Evolutionary conservation across 129 eudicot genomes (phyloP).

Genomic region (Ambrosia artemisiifolia): DNA sequence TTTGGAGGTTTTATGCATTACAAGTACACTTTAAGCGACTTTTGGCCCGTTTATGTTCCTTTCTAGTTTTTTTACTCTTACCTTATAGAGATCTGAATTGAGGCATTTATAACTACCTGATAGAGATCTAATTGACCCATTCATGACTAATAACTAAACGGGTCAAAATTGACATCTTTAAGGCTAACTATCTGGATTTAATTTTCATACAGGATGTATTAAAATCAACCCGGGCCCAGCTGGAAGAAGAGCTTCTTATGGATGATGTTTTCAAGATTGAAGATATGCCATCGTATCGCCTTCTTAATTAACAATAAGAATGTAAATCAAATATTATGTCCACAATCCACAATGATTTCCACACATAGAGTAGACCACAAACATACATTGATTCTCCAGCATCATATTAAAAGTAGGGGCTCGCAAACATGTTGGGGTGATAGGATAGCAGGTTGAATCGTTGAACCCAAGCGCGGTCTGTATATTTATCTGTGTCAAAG

Average conservation of each 20-base stretch:
- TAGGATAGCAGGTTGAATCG: neutral
- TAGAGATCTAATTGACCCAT: neutral
- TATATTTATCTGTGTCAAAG: neutral
- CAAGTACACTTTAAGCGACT: neutral
- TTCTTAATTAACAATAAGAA: constrained; percentile 44
- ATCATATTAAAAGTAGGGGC: constrained; percentile 8
- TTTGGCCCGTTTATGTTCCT: neutral
- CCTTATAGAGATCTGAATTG: too few species aligned
- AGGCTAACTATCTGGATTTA: neutral
- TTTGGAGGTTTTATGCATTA: neutral
- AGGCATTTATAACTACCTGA: neutral
- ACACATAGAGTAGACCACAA: constrained; percentile 21
- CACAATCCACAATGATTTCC: constrained; percentile 2
- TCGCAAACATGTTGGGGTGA: neutral
- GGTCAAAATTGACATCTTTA: neutral
- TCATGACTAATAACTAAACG: neutral
- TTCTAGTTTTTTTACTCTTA: neutral
- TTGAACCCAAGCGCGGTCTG: neutral
- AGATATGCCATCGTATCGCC: constrained; percentile 85
- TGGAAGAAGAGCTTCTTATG: constrained; percentile 77
- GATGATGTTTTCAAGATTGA: constrained; percentile 70
- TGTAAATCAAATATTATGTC: constrained; percentile 14
- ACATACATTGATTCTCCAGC: constrained; percentile 23
- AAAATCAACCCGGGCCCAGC: constrained; percentile 57
- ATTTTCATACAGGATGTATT: constrained; percentile 48